A percentile compares a stretch with the other conserved stretches of the same genome.
These are phyloP conservation scores for Umbelopsis vinacea DNA, from an alignment of 192 early-diverging fungal genomes.

Conservation along the genomic window DNA sequence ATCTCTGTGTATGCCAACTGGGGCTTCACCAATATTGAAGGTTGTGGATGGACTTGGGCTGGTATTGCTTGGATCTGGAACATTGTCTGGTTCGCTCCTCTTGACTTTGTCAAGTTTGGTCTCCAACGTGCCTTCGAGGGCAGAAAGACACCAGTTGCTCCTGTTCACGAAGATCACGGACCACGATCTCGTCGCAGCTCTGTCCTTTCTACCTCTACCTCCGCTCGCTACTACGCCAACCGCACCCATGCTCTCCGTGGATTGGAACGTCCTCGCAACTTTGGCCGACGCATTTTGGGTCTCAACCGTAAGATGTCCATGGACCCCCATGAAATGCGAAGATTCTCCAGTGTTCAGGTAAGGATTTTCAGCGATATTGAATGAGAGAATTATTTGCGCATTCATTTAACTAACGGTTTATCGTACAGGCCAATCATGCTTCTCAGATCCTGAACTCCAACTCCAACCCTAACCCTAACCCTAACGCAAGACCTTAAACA, in stretches of 20 bases:
- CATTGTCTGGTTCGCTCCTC: constrained; percentile 76
- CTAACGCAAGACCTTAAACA: not conserved
- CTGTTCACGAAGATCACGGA: not conserved
- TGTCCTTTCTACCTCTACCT: constrained; percentile 26
- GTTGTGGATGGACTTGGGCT: constrained; percentile 76
- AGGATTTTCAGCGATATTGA: too few species aligned
- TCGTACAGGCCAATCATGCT: constrained; percentile 33
- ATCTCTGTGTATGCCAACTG: constrained; percentile 86
- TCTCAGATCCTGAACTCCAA: constrained; percentile 29
- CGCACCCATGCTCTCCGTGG: constrained; percentile 38
- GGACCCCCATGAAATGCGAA: constrained; percentile 69
- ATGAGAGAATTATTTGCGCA: too few species aligned
- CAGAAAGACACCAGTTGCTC: constrained; percentile 28
- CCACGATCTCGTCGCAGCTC: constrained; percentile 31
- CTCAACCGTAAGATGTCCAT: constrained; percentile 63
- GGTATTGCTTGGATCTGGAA: constrained; percentile 79
- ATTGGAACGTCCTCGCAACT: constrained; percentile 38
- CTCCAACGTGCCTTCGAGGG: constrained; percentile 64
- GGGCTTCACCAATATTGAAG: constrained; percentile 73
- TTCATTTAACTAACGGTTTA: not conserved
- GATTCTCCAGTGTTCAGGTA: constrained; percentile 75
- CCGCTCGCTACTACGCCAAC: constrained; percentile 41
- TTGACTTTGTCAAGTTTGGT: constrained; percentile 78
- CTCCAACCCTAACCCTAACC: not conserved
- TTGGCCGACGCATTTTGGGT: constrained; percentile 37